Conservation (phyloP, 257 asterid species). For the Nicotiana sylvestris region DNA sequence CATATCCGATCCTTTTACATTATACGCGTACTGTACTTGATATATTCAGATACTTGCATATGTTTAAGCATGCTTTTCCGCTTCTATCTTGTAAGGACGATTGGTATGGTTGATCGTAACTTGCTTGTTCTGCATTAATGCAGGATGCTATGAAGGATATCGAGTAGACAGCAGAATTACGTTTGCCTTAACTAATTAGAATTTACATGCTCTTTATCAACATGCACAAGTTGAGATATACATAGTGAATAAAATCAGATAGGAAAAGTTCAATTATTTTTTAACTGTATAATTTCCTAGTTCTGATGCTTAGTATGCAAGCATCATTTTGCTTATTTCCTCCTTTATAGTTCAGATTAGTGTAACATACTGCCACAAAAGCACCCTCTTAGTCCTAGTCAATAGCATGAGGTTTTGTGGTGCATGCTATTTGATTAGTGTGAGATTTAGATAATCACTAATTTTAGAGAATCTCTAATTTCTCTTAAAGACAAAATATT, state of each 20-base stretch:
- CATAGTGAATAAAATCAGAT: neutral
- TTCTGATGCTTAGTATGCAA: neutral
- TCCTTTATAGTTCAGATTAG: neutral
- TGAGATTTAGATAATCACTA: too few species aligned
- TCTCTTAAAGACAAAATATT: too few species aligned
- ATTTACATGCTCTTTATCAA: neutral
- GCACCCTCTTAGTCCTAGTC: too few species aligned
- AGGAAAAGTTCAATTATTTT: neutral
- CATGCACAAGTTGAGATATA: neutral
- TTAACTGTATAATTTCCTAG: neutral
- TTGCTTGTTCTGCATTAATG: neutral
- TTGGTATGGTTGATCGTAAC: neutral
- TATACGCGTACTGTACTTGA: neutral
- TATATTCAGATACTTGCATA: neutral
- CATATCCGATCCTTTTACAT: neutral
- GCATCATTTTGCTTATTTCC: neutral
- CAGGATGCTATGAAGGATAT: slow-evolving; percentile 50
- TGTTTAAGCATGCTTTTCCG: neutral
- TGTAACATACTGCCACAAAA: too few species aligned
- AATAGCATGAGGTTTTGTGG: too few species aligned
- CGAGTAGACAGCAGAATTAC: slow-evolving; percentile 15
- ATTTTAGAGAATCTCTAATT: too few species aligned
- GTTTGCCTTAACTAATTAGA: neutral
- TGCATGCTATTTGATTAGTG: too few species aligned
- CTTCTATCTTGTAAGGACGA: neutral